Base-by-base conservation (phyloP, 2,329 filamentous ascomycete genomes). In the Trichoderma koningiopsis region DNA sequence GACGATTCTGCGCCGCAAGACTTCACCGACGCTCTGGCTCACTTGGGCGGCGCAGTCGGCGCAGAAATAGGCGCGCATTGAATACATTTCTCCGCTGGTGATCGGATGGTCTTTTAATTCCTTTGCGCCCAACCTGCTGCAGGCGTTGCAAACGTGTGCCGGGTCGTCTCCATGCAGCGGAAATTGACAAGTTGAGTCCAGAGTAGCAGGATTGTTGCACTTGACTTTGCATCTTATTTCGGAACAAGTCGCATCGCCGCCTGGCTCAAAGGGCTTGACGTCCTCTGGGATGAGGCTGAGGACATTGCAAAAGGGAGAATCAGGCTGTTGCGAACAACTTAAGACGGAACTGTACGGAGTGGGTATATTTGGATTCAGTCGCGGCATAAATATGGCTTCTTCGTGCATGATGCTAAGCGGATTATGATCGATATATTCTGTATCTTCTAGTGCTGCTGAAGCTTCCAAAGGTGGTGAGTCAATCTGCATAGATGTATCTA, bases 11-110 rank as follows among this genome's bases (percentile, higher is more conserved):
- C 74, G 69, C 11, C 66, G 31, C 6, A 22, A n/a, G 29, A 71
- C 27, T 8, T 62, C 70, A 2, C 53, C n/a, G 0, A 49, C 47
- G 3, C 66, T 64, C 4, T 40, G 10, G 24, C 72, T 68, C 5
- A 73, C 59, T 5, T 31, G 29, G 1, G 49, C 24, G 13, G 75
- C 62, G 71, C 81, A 83, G 0, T 33, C 31, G 13, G 56, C 35
- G 71, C 81, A 83, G 5, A 80, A 74, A 72, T 80, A 82, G 52
- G 75, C 75, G 4, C 81, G 77, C 74, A 82, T 76, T 37, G 40
- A 58, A n/a, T 77, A 35, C n/a, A 81, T 67, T 37, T 79, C 76
- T 5, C 19, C 24, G 11, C 22, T 35, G 1, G 68, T 70, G 47
- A 78, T 49, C 49, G 70, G 52, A n/a, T 60, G 67, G 0, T 68